Evolutionary conservation across 2,329 filamentous ascomycete genomes (phyloP), one percentile per base, ranked within the genome.

Genomic region (Chaetomium sp.): DNA sequence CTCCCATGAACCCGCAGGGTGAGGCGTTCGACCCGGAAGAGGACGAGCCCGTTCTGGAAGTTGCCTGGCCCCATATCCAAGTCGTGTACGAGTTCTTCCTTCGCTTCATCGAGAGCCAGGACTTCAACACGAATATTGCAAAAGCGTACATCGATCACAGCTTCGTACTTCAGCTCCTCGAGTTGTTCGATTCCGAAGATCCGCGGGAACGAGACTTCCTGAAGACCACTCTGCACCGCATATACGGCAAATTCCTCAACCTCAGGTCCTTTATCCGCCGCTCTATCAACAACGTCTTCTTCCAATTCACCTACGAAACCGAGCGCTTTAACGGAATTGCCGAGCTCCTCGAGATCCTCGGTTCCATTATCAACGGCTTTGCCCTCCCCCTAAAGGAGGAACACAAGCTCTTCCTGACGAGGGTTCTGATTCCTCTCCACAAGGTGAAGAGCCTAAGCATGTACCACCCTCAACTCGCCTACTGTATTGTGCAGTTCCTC

Each of bases 211-310:
- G 95, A 69, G 95, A 99, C 77, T 99, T 99, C 77, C 82, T 99
- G 70, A 99, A 99, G 83, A 99, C 95, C 0, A 99, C 95, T 0
- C 83, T 99, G 62, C 95, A 99, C 79, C 88, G 95, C 68, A 99
- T 99, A 75, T 99, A 99, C 75, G 95, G 95, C 74, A 99, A 99
- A 81, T 99, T 99, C 79, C 85, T 99, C 72, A 99, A 99, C 77
- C 84, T 99, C 68, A 90, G 95, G 66, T 98, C 95, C 33, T 99
- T 96, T 78, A 99, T 99, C 75, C 87, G 95, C 75, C 88, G 95
- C 73, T 99, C 95, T 63, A 99, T 99, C 85, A 99, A 99, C 86
- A 98, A 99, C 74, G 95, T 99, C 72, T 99, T 99, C 81, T 99
- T 99, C 85, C 95, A 99, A 76, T 99, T 99, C 78, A 93, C 93